Percentiles rank a stretch among this genome's conserved stretches.
phyloP scores from a whole-genome alignment of 345 rosid genomes.

The Salix arbutifolia region DNA sequence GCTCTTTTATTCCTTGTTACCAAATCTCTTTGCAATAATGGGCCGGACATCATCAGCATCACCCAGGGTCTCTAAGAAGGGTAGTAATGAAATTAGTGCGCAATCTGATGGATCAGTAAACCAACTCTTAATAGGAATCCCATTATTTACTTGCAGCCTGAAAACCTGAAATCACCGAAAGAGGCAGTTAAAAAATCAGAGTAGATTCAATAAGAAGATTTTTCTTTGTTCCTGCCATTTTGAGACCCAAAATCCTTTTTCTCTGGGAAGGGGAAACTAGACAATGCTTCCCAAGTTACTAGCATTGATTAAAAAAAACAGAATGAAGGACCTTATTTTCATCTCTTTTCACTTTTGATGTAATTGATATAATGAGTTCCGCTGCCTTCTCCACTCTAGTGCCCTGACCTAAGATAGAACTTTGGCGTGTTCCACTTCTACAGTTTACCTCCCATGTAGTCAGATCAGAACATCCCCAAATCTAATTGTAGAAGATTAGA shows the following conservation, averaged over 20 bases:
- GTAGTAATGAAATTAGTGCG: conserved; percentile 72
- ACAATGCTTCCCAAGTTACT: neutral
- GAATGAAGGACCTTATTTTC: neutral
- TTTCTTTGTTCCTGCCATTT: neutral
- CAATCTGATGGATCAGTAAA: conserved; percentile 84
- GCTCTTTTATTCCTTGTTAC: conserved; percentile 56
- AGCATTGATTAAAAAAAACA: neutral
- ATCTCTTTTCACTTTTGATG: neutral
- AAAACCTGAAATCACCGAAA: conserved; percentile 59
- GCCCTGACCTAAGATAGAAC: neutral
- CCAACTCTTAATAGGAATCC: conserved; percentile 98
- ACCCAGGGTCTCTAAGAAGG: conserved; percentile 84
- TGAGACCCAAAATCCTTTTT: neutral
- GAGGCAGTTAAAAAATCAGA: conserved; percentile 14
- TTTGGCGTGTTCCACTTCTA: neutral
- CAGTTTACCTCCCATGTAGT: neutral
- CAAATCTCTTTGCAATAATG: conserved; percentile 76
- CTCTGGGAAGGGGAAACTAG: neutral
- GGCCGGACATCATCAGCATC: conserved; percentile 91
- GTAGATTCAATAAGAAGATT: neutral
- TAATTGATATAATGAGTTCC: neutral
- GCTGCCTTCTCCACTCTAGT: neutral
- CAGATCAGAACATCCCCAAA: neutral
- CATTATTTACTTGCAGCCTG: conserved; percentile 91
- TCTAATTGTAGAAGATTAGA: neutral